Evolutionary conservation across 2,329 filamentous ascomycete genomes (phyloP).

Genomic region (Monosporascus sp.): DNA sequence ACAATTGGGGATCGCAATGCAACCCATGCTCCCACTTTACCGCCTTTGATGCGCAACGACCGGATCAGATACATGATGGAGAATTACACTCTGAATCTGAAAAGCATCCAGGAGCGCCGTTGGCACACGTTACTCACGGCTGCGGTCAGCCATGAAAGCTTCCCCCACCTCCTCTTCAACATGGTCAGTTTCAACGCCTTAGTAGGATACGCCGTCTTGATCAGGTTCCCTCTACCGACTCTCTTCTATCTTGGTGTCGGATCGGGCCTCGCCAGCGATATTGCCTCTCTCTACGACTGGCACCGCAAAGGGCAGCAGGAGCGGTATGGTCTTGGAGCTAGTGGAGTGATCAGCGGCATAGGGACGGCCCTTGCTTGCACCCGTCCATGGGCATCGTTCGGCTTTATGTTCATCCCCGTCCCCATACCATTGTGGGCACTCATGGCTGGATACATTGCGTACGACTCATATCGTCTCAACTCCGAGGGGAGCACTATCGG

Average conservation of each 20-base stretch:
- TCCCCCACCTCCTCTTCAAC: conserved; percentile 16
- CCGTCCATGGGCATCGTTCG: conserved; percentile 9
- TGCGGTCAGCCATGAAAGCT: conserved; percentile 15
- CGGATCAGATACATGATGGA: conserved; percentile 10
- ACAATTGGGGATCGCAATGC: too few species aligned
- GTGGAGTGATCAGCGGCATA: conserved; percentile 18
- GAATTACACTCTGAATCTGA: conserved; percentile 14
- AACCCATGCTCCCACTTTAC: too few species aligned
- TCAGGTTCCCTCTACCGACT: conserved; percentile 10
- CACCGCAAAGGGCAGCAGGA: conserved; percentile 3
- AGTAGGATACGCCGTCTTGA: conserved; percentile 4
- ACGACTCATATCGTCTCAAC: conserved; percentile 12
- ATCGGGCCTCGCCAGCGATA: conserved; percentile 13
- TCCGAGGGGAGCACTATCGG: conserved; percentile 11
- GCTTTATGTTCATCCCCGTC: conserved; percentile 16
- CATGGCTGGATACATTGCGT: conserved; percentile 10
- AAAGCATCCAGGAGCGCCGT: conserved; percentile 16
- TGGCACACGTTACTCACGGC: conserved; percentile 18
- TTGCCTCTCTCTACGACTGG: conserved; percentile 9
- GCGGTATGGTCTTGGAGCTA: conserved; percentile 14
- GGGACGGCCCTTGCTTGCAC: conserved; percentile 12
- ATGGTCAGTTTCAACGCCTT: conserved; percentile 15
- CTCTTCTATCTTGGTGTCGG: conserved; percentile 11
- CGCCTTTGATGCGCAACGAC: background rate
- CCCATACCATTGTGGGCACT: conserved; percentile 10